Percentiles rank a stretch among this genome's conserved stretches.
Conservation (phyloP, 2,329 filamentous ascomycete species). For the Phyllosticta paracitricarpa region DNA sequence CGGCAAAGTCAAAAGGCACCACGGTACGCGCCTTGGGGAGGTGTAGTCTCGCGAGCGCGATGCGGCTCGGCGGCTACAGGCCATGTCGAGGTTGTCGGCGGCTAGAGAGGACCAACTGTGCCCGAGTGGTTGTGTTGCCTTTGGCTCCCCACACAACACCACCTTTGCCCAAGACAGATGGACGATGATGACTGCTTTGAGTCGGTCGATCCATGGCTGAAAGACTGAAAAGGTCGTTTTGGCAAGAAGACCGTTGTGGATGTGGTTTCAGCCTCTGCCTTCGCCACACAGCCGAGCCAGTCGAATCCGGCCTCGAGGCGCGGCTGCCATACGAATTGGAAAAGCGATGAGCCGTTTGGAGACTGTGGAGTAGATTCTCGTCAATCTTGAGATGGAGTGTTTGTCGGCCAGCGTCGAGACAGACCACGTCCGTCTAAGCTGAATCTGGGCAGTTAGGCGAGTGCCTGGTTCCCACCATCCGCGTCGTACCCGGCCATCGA, state of each 20-base stretch:
- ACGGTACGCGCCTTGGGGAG: neutral
- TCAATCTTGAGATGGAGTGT: neutral
- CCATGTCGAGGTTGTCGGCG: neutral
- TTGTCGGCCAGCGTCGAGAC: neutral
- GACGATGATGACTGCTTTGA: neutral
- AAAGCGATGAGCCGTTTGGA: neutral
- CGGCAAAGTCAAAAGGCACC: neutral
- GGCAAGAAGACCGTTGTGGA: neutral
- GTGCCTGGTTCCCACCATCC: neutral
- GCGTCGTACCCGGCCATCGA: constrained; percentile 2
- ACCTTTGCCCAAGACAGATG: neutral
- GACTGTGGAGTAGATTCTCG: neutral
- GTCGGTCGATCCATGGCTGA: neutral
- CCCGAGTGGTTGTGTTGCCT: neutral
- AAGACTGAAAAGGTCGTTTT: constrained; percentile 3
- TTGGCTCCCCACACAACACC: neutral
- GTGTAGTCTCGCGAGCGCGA: neutral
- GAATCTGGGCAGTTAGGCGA: neutral
- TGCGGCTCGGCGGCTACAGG: neutral
- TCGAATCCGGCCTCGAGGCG: constrained; percentile 1
- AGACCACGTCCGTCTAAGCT: neutral
- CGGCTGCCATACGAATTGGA: neutral
- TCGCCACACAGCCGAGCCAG: constrained; percentile 1
- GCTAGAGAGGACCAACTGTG: neutral
- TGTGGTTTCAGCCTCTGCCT: constrained; percentile 1